A percentile compares a stretch with the other conserved stretches of the same genome.
Conservation (phyloP, 495 filamentous ascomycete genomes). For the Xanthoparmelia taractica region DNA sequence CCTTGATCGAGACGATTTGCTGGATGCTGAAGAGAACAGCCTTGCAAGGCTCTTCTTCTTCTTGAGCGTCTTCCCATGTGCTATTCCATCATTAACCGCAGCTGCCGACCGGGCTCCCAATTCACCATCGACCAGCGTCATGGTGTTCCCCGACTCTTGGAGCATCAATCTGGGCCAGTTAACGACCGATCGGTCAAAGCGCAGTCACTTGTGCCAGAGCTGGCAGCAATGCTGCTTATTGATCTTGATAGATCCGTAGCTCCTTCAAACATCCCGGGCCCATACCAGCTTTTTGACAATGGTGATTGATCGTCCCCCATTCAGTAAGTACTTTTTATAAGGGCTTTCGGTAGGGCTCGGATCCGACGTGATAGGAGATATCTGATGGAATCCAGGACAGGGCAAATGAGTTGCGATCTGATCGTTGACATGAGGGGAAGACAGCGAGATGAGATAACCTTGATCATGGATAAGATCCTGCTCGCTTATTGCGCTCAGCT, state of each 20-base stretch:
- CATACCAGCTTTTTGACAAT: background rate
- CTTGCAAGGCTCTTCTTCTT: slow-evolving; percentile 26
- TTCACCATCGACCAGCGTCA: background rate
- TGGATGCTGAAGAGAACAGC: slow-evolving; percentile 20
- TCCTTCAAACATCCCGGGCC: slow-evolving; percentile 11
- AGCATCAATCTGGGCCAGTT: background rate
- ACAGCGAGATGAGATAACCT: background rate
- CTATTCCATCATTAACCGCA: background rate
- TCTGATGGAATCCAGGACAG: background rate
- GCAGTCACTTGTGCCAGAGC: background rate
- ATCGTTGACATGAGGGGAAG: slow-evolving; percentile 4
- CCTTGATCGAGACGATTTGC: slow-evolving; percentile 20
- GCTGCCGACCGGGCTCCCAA: slow-evolving; percentile 1
- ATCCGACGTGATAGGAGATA: background rate
- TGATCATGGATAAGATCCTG: background rate
- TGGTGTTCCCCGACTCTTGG: background rate
- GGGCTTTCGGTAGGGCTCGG: background rate
- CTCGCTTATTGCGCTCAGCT: slow-evolving; percentile 3
- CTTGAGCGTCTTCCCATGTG: slow-evolving; percentile 18
- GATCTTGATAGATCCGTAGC: background rate
- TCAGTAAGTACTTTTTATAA: too few relatives aligned
- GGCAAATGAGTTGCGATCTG: background rate
- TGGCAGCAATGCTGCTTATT: slow-evolving; percentile 8
- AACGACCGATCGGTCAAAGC: background rate
- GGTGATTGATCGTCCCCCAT: background rate